These are phyloP conservation scores for Solanum boliviense DNA, from an alignment of 257 asterid species.

Conservation along the genomic window DNA sequence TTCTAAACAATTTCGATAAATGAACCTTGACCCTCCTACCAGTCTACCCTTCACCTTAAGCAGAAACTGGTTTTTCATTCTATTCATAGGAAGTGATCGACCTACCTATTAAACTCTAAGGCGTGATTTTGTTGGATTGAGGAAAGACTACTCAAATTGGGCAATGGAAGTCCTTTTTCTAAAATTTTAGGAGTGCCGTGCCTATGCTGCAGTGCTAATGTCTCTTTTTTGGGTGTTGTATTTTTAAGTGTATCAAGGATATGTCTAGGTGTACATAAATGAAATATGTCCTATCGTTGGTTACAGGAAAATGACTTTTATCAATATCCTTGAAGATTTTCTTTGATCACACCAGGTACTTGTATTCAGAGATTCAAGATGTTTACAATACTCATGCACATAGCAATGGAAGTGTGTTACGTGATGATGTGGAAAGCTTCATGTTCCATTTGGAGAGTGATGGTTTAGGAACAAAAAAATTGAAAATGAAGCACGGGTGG, in stretches of 20 bases:
- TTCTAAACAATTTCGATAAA: not conserved
- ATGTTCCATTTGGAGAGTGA: constrained; percentile 31
- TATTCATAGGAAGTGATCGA: not conserved
- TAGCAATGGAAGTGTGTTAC: constrained; percentile 8
- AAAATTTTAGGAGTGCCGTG: not conserved
- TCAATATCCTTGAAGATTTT: not conserved
- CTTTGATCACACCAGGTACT: constrained; percentile 41
- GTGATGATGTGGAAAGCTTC: constrained; percentile 14
- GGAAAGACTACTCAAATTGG: not conserved
- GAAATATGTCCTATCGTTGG: not conserved
- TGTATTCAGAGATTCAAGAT: constrained; percentile 48
- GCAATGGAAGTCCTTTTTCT: not conserved
- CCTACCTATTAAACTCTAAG: not conserved
- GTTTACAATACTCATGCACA: constrained; percentile 11
- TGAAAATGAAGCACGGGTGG: constrained; percentile 48
- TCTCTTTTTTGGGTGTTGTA: not conserved
- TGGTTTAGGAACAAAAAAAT: constrained; percentile 23
- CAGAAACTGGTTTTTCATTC: not conserved
- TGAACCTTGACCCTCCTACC: not conserved
- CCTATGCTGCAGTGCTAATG: not conserved
- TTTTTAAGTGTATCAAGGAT: not conserved
- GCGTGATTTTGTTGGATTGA: not conserved
- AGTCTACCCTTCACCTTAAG: not conserved
- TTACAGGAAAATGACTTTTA: not conserved
- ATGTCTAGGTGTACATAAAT: not conserved